Percentiles rank a stretch among this genome's conserved stretches.
These are phyloP conservation scores for Polytrichum formosum DNA, from an alignment of 225 moss, liverwort and hornwort species.

Conservation along the genomic window DNA sequence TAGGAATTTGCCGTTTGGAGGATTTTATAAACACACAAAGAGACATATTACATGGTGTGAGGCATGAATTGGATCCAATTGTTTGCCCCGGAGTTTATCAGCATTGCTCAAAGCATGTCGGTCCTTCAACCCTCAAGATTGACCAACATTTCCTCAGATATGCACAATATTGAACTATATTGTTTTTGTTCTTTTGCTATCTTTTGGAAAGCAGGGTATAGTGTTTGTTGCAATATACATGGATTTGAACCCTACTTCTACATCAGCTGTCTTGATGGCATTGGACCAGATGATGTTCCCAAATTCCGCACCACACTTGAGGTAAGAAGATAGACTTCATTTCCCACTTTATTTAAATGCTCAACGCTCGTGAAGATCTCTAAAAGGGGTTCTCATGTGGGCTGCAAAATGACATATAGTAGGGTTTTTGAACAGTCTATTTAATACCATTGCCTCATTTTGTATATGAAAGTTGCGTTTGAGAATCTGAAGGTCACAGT, in stretches of 20 bases:
- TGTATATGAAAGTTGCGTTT: no score
- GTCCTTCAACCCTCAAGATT: background rate
- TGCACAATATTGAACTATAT: background rate
- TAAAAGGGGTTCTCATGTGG: no score
- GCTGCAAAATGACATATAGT: no score
- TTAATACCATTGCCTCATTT: no score
- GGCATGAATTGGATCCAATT: background rate
- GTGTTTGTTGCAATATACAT: conserved; percentile 98
- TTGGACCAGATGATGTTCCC: conserved; percentile 77
- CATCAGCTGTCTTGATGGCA: conserved; percentile 79
- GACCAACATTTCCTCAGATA: background rate
- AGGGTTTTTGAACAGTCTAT: no score
- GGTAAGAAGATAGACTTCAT: conserved; percentile 30
- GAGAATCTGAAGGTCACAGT: no score
- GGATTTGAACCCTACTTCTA: conserved; percentile 97
- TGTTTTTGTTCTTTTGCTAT: conserved; percentile 1
- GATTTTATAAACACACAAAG: background rate
- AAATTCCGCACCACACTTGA: conserved; percentile 78
- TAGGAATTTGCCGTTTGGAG: background rate
- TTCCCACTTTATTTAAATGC: background rate
- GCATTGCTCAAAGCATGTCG: background rate
- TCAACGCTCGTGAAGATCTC: no score
- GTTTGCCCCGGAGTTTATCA: background rate
- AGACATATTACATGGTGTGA: background rate
- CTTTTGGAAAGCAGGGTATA: conserved; percentile 57